Evolutionary conservation across 2,329 filamentous ascomycete species (phyloP).

Genomic region (Exophiala bonariae): DNA sequence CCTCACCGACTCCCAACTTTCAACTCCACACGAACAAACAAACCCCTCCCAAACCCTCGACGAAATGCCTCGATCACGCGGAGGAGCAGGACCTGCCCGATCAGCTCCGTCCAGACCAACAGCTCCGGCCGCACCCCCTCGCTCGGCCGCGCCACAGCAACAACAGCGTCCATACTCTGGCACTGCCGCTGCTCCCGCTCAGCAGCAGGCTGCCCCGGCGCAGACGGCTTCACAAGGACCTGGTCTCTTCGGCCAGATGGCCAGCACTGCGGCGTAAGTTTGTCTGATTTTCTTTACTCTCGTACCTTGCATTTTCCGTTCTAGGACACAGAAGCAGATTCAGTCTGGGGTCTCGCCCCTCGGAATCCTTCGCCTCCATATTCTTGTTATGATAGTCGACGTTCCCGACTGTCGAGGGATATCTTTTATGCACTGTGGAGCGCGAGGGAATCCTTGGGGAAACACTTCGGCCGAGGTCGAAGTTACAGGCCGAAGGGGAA

Average conservation of each 20-base stretch:
- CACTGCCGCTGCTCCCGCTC: constrained; percentile 47
- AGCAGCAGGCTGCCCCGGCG: constrained; percentile 48
- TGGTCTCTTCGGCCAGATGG: constrained; percentile 95
- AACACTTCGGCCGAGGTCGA: too few relatives aligned
- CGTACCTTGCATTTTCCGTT: too few relatives aligned
- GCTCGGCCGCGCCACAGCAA: constrained; percentile 30
- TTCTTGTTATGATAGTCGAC: constrained; percentile 1
- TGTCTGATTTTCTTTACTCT: constrained; percentile 5
- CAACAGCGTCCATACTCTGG: constrained; percentile 54
- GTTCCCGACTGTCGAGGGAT: too few relatives aligned
- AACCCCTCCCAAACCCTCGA: background rate
- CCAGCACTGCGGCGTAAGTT: constrained; percentile 92
- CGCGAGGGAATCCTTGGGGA: too few relatives aligned
- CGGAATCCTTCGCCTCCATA: too few relatives aligned
- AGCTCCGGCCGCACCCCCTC: constrained; percentile 44
- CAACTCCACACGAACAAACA: background rate
- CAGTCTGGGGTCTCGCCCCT: too few relatives aligned
- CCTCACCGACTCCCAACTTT: background rate
- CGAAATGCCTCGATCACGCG: constrained; percentile 73
- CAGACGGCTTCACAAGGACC: constrained; percentile 61
- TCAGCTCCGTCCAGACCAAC: constrained; percentile 67
- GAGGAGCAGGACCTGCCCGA: constrained; percentile 48
- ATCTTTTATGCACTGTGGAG: too few relatives aligned
- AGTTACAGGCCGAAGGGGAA: constrained; percentile 1
- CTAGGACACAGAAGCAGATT: too few relatives aligned